A percentile compares a stretch with the other conserved stretches of the same genome.
phyloP scores from a whole-genome alignment of 2,329 filamentous ascomycete species.

The Monilinia fructicola region DNA sequence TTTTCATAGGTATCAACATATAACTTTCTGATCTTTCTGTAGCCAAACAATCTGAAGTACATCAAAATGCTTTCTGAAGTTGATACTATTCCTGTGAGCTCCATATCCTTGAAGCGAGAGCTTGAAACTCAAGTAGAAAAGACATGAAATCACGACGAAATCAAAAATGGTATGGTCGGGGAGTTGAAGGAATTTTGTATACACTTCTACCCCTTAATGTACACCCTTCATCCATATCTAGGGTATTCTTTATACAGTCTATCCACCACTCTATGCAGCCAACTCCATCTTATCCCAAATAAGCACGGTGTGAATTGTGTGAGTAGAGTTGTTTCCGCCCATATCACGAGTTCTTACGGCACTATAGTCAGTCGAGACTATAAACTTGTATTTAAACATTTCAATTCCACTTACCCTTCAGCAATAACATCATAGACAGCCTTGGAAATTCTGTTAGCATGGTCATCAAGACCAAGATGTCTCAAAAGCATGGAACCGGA shows the following conservation, averaged over 20 bases:
- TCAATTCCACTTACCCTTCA: conserved; percentile 69
- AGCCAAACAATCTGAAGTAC: background rate
- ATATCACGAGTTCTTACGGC: conserved; percentile 90
- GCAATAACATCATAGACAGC: conserved; percentile 75
- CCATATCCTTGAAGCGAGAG: background rate
- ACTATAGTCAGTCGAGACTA: conserved; percentile 53
- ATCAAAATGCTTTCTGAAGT: background rate
- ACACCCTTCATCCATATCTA: conserved; percentile 31
- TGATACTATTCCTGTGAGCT: background rate
- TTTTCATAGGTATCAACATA: background rate
- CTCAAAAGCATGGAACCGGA: conserved; percentile 96
- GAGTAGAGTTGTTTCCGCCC: conserved; percentile 85
- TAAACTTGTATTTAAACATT: background rate
- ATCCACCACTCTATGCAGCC: conserved; percentile 33
- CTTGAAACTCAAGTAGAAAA: background rate
- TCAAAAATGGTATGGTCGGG: background rate
- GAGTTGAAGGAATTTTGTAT: conserved; percentile 31
- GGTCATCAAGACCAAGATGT: conserved; percentile 94
- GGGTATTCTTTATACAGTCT: conserved; percentile 35
- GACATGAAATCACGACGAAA: background rate
- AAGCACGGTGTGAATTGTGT: conserved; percentile 91
- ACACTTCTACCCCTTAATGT: conserved; percentile 33
- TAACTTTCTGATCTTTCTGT: background rate
- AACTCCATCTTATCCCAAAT: conserved; percentile 93
- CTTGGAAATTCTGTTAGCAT: conserved; percentile 97